phyloP scores from a whole-genome alignment of 495 filamentous ascomycete species.

The Delitschia confertaspora region DNA sequence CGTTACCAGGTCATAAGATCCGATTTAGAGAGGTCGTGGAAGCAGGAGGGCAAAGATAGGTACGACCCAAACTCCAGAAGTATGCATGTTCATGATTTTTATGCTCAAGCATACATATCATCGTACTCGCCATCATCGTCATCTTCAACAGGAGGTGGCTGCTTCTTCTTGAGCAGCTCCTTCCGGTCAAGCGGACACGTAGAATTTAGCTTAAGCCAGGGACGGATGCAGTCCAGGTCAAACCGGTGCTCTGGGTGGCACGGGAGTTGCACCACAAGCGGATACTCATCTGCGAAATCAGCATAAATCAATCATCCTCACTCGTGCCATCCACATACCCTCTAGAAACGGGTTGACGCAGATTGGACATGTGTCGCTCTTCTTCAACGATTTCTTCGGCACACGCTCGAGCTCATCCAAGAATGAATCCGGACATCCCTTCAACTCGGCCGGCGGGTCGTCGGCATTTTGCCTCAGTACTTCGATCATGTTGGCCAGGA shows the following conservation, averaged over 20 bases:
- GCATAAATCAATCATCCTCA: not conserved
- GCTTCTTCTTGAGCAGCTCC: constrained; percentile 67
- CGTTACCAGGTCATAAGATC: too few species aligned
- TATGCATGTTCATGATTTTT: too few species aligned
- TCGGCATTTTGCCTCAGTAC: constrained; percentile 54
- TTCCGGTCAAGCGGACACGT: constrained; percentile 83
- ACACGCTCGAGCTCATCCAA: constrained; percentile 79
- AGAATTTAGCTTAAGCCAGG: constrained; percentile 81
- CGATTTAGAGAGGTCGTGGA: too few species aligned
- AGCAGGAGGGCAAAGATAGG: too few species aligned
- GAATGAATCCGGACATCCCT: constrained; percentile 72
- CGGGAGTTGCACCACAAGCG: constrained; percentile 78
- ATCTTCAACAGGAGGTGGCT: constrained; percentile 39
- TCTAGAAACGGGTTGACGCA: constrained; percentile 78
- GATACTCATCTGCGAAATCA: constrained; percentile 46
- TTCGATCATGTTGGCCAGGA: constrained; percentile 54
- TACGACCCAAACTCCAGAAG: not conserved
- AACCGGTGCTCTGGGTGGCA: constrained; percentile 77
- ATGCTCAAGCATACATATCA: constrained; percentile 37
- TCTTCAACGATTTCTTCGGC: constrained; percentile 55
- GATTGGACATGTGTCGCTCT: constrained; percentile 70
- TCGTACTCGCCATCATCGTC: constrained; percentile 36
- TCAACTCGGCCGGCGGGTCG: constrained; percentile 55
- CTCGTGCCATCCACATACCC: constrained; percentile 38
- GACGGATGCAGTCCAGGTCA: constrained; percentile 88